Evolutionary conservation across 2,329 filamentous ascomycete species (phyloP), one percentile per base, ranked within the genome.

Genomic region (Epichloe baconii): DNA sequence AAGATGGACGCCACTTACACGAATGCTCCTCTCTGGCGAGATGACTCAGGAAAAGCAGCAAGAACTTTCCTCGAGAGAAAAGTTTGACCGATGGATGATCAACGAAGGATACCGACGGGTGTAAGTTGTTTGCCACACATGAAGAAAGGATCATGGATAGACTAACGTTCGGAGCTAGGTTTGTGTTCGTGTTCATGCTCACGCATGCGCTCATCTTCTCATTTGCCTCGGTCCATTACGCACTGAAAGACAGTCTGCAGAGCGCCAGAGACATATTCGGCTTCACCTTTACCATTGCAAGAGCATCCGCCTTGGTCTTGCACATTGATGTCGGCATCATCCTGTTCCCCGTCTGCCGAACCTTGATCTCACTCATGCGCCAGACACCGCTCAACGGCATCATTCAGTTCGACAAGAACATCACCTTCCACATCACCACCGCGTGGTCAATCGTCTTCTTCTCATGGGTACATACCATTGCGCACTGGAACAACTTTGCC

Each of bases 371-470:
- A 49, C 78, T 91, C 55, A 77, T 83, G 49, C 79, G 87, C 55
- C 85, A 88, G 64, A 93, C 87, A 6, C 85, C 87, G 7, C 74
- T 93, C 52, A 90, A 91, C 66, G 86, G 87, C 58, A 87, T 93
- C 63, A 85, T 94, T 58, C 87, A 88, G 59, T 89, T 93, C 67
- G 86, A 89, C 71, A 90, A 89, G 75, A 89, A 90, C 70, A 89
- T 90, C 65, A 87, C 85, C 44, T 91, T 93, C 69, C 87, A 93
- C 72, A 91, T 88, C 69, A 81, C 77, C 47, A 86, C 86, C 26
- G 87, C 85, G 5, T 93, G 86, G 86, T 89, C 86, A 23, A 89
- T 94, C 61, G 83, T 93, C 57, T 88, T 91, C 70, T 94, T 87
- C 67, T 87, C 86, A 12, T 89, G 85, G 83, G 78, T 91, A 1